phyloP scores from a whole-genome alignment of 148 eudicot species.

The Amaranthus hypochondriacus region DNA sequence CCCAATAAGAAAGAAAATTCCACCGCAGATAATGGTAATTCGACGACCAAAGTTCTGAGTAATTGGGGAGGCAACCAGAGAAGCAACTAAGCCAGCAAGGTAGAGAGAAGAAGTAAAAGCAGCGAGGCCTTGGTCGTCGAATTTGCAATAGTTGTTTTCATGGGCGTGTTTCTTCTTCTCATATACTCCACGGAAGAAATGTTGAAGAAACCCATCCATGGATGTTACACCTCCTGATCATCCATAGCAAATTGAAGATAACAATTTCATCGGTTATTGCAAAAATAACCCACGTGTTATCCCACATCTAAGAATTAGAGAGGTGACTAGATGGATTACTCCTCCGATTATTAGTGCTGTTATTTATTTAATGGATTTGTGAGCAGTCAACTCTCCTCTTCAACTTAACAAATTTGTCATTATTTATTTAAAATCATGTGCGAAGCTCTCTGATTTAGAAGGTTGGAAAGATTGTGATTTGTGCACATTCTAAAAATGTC shows the following conservation, averaged over 20 bases:
- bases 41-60: constrained; percentile 68
- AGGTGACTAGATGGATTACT: too few species aligned
- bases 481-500: too few species aligned
- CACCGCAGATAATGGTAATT: constrained; percentile 68
- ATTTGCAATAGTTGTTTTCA: constrained; percentile 84
- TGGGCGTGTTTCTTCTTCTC: constrained; percentile 49
- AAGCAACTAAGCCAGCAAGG: constrained; percentile 69
- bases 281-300: too few species aligned
- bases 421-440: too few species aligned
- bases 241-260: neutral
- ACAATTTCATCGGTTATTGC: neutral
- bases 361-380: too few species aligned
- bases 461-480: too few species aligned
- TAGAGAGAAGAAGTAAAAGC: constrained; percentile 86
- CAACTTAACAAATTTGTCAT: too few species aligned
- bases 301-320: too few species aligned
- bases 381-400: too few species aligned
- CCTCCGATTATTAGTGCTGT: too few species aligned
- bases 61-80: constrained; percentile 65
- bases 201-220: constrained; percentile 70
- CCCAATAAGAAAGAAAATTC: constrained; percentile 64
- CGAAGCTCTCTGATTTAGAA: too few species aligned
- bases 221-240: constrained; percentile 76
- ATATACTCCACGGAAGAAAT: constrained; percentile 64
- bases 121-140: constrained; percentile 80